These are phyloP conservation scores for Pleurotus eryngii DNA, from an alignment of 768 basidiomycete species.

Conservation along the genomic window DNA sequence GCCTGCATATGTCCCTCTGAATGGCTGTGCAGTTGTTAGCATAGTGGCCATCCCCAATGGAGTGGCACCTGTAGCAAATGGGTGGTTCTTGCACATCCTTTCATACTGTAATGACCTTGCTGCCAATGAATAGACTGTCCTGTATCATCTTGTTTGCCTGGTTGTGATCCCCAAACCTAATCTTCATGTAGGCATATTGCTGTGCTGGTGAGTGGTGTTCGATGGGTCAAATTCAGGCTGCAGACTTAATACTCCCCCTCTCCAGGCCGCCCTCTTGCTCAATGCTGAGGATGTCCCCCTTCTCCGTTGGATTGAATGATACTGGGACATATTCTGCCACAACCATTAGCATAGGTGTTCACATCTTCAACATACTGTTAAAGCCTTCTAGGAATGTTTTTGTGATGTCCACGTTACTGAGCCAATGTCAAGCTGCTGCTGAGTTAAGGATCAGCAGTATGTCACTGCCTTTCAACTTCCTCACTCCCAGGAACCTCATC, in stretches of 20 bases:
- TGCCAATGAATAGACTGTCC: conserved; percentile 11
- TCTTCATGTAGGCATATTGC: conserved; percentile 17
- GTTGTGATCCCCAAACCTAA: conserved; percentile 13
- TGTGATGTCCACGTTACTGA: conserved; percentile 3
- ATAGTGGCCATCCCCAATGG: conserved; percentile 10
- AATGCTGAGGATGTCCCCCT: neutral
- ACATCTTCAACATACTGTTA: conserved; percentile 10
- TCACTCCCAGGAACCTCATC: conserved; percentile 13
- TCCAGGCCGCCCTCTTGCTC: conserved; percentile 15
- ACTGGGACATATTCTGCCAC: conserved; percentile 22
- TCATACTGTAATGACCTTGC: conserved; percentile 8
- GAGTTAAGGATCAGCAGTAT: conserved; percentile 14
- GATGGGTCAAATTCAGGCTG: conserved; percentile 24
- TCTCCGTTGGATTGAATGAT: conserved; percentile 8
- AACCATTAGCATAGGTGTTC: conserved; percentile 4
- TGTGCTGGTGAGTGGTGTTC: conserved; percentile 14
- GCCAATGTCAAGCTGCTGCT: conserved; percentile 14
- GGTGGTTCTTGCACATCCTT: conserved; percentile 15
- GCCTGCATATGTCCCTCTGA: conserved; percentile 11
- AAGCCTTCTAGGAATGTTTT: conserved; percentile 8
- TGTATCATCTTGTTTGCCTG: conserved; percentile 13
- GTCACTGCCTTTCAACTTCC: conserved; percentile 9
- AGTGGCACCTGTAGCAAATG: conserved; percentile 16
- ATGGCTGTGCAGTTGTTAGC: conserved; percentile 12
- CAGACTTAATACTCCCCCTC: conserved; percentile 3